These are phyloP conservation scores for Beauveria pseudobassiana DNA, from an alignment of 2,329 filamentous ascomycete species.

Conservation along the genomic window DNA sequence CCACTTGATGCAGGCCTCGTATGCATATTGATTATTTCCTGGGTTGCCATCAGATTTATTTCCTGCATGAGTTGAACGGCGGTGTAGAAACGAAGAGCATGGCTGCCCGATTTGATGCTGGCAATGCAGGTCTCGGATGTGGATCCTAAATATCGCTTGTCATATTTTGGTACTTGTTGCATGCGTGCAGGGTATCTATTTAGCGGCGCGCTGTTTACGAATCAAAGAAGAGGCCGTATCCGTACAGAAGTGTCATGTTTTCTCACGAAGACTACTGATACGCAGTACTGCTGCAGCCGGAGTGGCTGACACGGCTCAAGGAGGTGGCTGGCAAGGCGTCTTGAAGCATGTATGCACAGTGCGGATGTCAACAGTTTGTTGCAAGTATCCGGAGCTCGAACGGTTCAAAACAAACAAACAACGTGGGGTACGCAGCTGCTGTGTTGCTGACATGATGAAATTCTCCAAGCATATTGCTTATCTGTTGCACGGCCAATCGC, in stretches of 20 bases:
- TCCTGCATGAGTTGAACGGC: constrained; percentile 4
- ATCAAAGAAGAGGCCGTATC: background rate
- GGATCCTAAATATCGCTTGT: background rate
- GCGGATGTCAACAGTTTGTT: background rate
- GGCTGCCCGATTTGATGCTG: constrained; percentile 9
- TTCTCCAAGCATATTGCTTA: background rate
- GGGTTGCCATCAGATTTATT: background rate
- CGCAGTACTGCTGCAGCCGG: background rate
- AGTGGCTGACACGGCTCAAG: background rate
- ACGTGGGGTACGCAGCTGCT: no score
- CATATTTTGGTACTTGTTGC: background rate
- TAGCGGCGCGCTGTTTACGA: background rate
- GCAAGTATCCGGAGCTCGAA: background rate
- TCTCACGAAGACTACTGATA: background rate
- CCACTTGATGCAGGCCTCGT: background rate
- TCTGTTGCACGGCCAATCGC: background rate
- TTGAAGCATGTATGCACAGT: background rate
- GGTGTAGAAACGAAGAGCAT: constrained; percentile 4
- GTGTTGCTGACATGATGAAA: background rate
- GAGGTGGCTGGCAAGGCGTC: background rate
- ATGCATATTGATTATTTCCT: background rate
- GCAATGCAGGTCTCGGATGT: constrained; percentile 7
- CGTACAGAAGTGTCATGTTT: background rate
- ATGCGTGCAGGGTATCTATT: background rate
- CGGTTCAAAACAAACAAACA: background rate